phyloP scores from a whole-genome alignment of 2,329 filamentous ascomycete genomes.

The Lasiodiplodia sp. region DNA sequence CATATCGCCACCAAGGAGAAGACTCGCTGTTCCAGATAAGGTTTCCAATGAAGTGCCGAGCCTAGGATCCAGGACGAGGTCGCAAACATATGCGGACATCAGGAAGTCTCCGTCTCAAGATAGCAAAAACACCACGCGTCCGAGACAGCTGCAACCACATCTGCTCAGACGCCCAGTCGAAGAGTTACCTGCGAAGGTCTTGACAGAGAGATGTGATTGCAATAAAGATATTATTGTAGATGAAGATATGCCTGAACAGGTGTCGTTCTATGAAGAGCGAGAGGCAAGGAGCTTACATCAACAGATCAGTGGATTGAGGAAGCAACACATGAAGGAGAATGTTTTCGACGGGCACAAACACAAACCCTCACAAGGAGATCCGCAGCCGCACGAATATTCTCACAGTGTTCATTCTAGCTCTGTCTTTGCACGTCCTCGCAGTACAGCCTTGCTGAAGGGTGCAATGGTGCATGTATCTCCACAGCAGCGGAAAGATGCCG shows the following conservation, averaged over 20 bases:
- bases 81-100: background rate
- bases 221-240: background rate
- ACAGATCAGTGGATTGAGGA: background rate
- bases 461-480: background rate
- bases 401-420: background rate
- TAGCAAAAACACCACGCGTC: background rate
- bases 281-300: constrained; percentile 9
- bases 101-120: background rate
- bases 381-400: background rate
- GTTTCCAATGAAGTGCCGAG: background rate
- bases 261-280: constrained; percentile 10
- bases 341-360: background rate
- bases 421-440: background rate
- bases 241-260: background rate
- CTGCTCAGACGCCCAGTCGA: too few relatives aligned
- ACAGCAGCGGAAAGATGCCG: background rate
- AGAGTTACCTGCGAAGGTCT: background rate
- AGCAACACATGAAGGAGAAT: background rate
- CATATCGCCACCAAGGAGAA: constrained; percentile 19
- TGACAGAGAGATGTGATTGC: background rate
- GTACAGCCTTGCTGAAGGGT: background rate
- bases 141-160: background rate
- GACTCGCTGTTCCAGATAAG: background rate
- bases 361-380: background rate
- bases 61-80: background rate